Base-by-base conservation (phyloP, 2,329 filamentous ascomycete species). In the Diaporthe ilicicola region DNA sequence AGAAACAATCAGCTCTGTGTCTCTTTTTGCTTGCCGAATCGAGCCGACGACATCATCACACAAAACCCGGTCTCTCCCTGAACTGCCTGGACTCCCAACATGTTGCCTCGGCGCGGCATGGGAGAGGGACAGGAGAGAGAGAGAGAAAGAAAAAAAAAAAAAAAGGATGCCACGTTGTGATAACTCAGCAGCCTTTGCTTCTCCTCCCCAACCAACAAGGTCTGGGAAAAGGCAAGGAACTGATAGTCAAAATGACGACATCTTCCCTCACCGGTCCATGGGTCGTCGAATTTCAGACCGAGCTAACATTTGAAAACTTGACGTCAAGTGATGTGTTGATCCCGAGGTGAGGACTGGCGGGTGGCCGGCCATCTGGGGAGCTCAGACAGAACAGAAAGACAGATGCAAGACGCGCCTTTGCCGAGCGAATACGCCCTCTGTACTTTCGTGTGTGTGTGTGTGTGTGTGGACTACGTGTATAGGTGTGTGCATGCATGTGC, bases 301-400 rank as follows among this genome's bases (percentile, higher is more conserved):
- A 62, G 55, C 55, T 62, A 32, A 22, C 22, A 46, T 54, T 54
- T 67, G 64, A 9, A 42, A n/a, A 34, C 19, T 67, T 54, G 27
- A 48, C 51, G 51, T 56, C 65, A 56, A 67, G 65, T 67, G 56
- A 46, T 27, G 24, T 32, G 56, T 61, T 61, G 56, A 61, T 61
- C 56, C 56, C 39, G 17, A 6, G 56, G 56, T 27, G 24, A 46
- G 56, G 39, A 61, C 46, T 46, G 56, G 56, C 39, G 44, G 27
- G 56, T 32, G 56, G 37, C 13, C 3, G 37, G n/a, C 22, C 17
- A 44, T 46, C 24, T 42, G 56, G 24, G 39, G 39, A 46, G 24
- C 56, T 32, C 56, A 61, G 39, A 61, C 56, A 39, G 37, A 39
- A 5, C 7, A 39, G 6, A 39, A 10, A 15, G 6, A 15, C 37